phyloP scores from a whole-genome alignment of 2,329 filamentous ascomycete species.

The Passalora sequoiae region DNA sequence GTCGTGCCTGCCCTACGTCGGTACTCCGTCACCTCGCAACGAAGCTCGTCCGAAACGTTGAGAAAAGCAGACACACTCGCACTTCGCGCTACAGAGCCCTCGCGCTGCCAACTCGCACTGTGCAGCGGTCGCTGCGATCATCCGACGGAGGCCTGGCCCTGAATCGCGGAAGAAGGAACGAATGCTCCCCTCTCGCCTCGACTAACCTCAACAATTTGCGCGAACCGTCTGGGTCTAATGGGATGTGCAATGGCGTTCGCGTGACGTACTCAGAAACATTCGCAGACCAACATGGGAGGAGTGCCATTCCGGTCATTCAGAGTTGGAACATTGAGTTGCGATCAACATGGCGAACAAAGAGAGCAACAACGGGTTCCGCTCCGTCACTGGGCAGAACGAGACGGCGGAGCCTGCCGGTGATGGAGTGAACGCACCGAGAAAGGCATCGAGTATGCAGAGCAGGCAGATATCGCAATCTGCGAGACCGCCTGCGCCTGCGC shows the following conservation, averaged over 20 bases:
- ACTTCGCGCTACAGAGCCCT: not conserved
- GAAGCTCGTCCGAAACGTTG: conserved; percentile 2
- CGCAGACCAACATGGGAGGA: conserved; percentile 14
- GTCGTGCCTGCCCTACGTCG: not conserved
- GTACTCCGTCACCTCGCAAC: conserved; percentile 2
- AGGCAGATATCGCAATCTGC: conserved; percentile 9
- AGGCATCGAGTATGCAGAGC: conserved; percentile 11
- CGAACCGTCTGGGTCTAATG: conserved; percentile 2
- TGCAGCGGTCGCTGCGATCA: not conserved
- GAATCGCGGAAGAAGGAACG: not conserved
- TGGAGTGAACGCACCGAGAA: conserved; percentile 13
- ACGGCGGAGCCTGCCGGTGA: conserved; percentile 34
- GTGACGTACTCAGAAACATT: conserved; percentile 7
- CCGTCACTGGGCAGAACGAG: conserved; percentile 35
- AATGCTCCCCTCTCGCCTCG: conserved; percentile 5
- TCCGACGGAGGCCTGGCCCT: not conserved
- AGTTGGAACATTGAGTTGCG: conserved; percentile 10
- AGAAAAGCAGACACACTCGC: not conserved
- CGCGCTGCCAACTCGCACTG: not conserved
- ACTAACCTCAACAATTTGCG: conserved; percentile 1
- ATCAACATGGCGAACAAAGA: conserved; percentile 33
- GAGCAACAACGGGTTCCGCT: conserved; percentile 32
- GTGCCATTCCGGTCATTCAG: conserved; percentile 4
- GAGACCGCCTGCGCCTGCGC: conserved; percentile 7
- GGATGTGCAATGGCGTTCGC: conserved; percentile 8